These are phyloP conservation scores for Colletotrichum brevisporum DNA, from an alignment of 2,329 filamentous ascomycete species.

Conservation along the genomic window DNA sequence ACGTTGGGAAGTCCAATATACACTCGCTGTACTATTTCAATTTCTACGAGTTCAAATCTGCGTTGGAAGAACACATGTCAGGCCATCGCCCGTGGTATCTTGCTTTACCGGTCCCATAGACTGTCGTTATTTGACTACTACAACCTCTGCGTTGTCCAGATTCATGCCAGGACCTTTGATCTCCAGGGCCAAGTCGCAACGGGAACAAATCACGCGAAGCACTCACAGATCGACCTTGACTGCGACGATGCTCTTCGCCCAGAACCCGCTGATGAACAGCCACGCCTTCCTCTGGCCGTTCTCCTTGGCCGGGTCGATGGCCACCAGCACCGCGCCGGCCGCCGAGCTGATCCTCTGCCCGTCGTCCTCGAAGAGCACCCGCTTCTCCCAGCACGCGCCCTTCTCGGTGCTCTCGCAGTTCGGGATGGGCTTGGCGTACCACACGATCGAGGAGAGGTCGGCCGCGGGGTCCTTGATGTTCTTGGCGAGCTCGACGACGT, in stretches of 20 bases:
- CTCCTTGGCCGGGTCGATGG: constrained; percentile 62
- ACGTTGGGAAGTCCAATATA: too few relatives aligned
- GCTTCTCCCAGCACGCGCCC: constrained; percentile 55
- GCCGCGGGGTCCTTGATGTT: constrained; percentile 51
- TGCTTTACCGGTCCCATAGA: too few relatives aligned
- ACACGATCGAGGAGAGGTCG: constrained; percentile 62
- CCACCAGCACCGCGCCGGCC: constrained; percentile 67
- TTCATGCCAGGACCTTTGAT: too few relatives aligned
- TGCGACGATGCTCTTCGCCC: constrained; percentile 63
- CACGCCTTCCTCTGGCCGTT: constrained; percentile 63
- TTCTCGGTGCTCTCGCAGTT: constrained; percentile 33
- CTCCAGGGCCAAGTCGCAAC: too few relatives aligned
- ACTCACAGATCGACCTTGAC: constrained; percentile 63
- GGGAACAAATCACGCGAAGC: constrained; percentile 17
- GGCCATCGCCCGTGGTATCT: too few relatives aligned
- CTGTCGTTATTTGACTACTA: too few relatives aligned
- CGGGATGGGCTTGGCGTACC: constrained; percentile 48
- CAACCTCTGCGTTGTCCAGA: too few relatives aligned
- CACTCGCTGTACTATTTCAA: too few relatives aligned
- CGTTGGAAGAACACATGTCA: too few relatives aligned
- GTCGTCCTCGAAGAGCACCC: constrained; percentile 71
- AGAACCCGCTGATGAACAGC: constrained; percentile 71
- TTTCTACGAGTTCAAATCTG: too few relatives aligned
- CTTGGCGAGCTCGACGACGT: constrained; percentile 53
- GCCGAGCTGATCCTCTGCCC: constrained; percentile 63